A percentile compares a stretch with the other conserved stretches of the same genome.
phyloP scores from a whole-genome alignment of 768 basidiomycete species.

The Dacryopinax spathularia region DNA sequence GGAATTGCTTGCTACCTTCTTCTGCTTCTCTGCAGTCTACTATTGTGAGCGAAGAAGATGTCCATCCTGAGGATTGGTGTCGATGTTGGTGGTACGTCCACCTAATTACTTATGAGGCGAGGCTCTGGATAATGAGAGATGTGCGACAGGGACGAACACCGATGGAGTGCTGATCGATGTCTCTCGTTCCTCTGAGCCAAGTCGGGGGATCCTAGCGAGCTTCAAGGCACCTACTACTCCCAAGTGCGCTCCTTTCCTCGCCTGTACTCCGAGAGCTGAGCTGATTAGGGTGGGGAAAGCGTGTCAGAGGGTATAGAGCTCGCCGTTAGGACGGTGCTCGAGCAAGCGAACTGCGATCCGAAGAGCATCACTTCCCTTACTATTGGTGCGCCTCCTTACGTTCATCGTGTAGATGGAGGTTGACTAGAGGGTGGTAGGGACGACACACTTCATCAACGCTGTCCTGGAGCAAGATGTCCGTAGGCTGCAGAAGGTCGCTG shows the following conservation, averaged over 20 bases:
- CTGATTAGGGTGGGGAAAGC: not conserved
- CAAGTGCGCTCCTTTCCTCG: slow-evolving; percentile 16
- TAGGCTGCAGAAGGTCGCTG: slow-evolving; percentile 45
- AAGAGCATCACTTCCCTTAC: slow-evolving; percentile 36
- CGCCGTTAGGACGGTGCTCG: slow-evolving; percentile 35
- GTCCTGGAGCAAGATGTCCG: slow-evolving; percentile 43
- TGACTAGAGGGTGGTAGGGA: not conserved
- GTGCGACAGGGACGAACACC: slow-evolving; percentile 25
- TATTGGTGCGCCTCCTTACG: slow-evolving; percentile 39
- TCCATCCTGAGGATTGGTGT: not conserved
- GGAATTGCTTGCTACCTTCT: not conserved
- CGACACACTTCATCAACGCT: slow-evolving; percentile 40
- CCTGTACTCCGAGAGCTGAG: not conserved
- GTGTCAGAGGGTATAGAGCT: slow-evolving; percentile 45
- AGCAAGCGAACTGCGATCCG: slow-evolving; percentile 25
- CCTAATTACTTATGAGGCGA: not conserved
- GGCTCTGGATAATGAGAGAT: not conserved
- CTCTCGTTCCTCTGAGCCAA: slow-evolving; percentile 19
- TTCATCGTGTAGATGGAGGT: not conserved
- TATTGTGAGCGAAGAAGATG: not conserved
- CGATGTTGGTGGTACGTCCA: not conserved
- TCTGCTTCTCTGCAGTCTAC: not conserved
- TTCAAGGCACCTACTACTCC: slow-evolving; percentile 42
- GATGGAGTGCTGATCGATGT: slow-evolving; percentile 28
- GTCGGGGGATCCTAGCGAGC: slow-evolving; percentile 15